Evolutionary conservation across 345 rosid species (phyloP), one percentile per base, ranked within the genome.

Genomic region (Citrus mangshanensis): DNA sequence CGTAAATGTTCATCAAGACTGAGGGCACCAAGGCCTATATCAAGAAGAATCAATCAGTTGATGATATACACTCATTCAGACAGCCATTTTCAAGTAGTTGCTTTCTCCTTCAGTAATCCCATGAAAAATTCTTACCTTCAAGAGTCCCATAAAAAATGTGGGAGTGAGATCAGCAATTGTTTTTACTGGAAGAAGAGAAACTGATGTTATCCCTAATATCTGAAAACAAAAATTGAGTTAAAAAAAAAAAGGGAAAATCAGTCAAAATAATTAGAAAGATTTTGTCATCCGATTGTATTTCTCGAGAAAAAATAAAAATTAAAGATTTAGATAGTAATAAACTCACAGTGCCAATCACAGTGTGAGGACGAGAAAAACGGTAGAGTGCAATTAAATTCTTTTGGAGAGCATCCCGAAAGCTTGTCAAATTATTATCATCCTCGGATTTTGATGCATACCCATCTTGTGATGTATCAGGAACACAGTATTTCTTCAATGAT

Each of bases 311-410:
- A 22, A 64, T 25, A 18, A 9, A 46, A 46, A 46, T 46, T 5
- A 14, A 35, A 7, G 42, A 38, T 8, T 10, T 32, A 64, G 8
- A 14, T 54, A 51, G 7, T 13, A 6, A 9, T 18, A 3, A 59
- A 80, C 86, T 85, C 42, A 81, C 84, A 3, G 86, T 85, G 79
- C 88, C 86, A 64, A 78, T 71, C 12, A 85, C 73, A 1, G 88
- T 83, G n/a, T 81, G 84, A 40, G 88, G 88, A 61, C 88, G 86
- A 27, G 81, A 80, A 70, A 85, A 85, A 9, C 55, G 56, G 74
- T 63, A 78, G 24, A 85, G 49, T 2, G 80, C 76, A 63, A 76
- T 9, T 3, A 83, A 14, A 7, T 77, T 55, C 55, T 37, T 4
- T 1, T 0, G 13, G 27, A 77, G 10, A 56, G 38, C 12, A 6